phyloP scores from a whole-genome alignment of 192 early-diverging fungal genomes.

The Oehlia diaphana region DNA sequence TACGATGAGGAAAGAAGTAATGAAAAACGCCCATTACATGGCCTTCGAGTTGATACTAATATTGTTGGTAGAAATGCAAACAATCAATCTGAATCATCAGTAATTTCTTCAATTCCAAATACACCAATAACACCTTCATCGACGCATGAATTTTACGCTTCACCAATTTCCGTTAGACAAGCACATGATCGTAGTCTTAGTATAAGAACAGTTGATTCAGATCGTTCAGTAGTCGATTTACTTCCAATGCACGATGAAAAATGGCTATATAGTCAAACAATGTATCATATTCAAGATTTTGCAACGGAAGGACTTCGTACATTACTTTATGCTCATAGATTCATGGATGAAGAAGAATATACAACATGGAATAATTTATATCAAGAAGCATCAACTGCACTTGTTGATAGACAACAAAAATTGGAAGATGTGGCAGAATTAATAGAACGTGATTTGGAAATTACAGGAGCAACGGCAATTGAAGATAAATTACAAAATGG shows the following conservation, averaged over 20 bases:
- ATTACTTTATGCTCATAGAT: constrained; percentile 72
- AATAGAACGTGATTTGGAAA: constrained; percentile 70
- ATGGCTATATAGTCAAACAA: constrained; percentile 60
- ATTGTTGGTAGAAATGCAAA: neutral
- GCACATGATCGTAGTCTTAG: constrained; percentile 29
- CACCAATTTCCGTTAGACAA: neutral
- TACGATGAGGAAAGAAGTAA: neutral
- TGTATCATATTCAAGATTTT: constrained; percentile 69
- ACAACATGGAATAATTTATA: constrained; percentile 65
- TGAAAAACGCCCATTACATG: neutral
- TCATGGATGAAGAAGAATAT: constrained; percentile 65
- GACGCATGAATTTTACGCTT: neutral
- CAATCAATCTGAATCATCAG: neutral
- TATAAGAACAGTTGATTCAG: constrained; percentile 38
- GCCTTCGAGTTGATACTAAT: neutral
- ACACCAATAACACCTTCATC: neutral
- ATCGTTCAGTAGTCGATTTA: constrained; percentile 33
- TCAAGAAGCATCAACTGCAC: constrained; percentile 65
- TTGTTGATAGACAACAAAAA: constrained; percentile 62
- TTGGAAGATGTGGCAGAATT: constrained; percentile 62
- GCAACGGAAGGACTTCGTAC: constrained; percentile 83
- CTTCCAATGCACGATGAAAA: constrained; percentile 35
- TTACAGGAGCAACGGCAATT: constrained; percentile 86
- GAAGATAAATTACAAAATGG: constrained; percentile 87
- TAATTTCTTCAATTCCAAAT: neutral